Base-by-base conservation (phyloP, 306 rosid genomes). In the Rubus idaeus region DNA sequence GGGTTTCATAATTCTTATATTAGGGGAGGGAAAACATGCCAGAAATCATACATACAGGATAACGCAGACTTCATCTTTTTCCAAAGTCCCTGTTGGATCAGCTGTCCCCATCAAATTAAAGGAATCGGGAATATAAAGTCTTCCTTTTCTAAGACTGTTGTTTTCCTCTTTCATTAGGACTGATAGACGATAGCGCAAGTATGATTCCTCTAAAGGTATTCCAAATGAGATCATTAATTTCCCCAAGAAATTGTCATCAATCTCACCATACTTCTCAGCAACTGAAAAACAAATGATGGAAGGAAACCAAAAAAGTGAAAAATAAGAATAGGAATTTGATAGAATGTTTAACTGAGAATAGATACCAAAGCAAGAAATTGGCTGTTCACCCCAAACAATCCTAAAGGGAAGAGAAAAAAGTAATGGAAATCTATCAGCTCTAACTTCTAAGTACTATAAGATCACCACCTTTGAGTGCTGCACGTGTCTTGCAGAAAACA, bases 51-150 rank as follows among this genome's bases (percentile, higher is more conserved):
- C 68, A 62, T 62, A 93, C 96, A 85, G 94, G 58, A 93, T 87
- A 23, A 93, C 46, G 14, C 98, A 93, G 73, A 93, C 95, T 93
- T 93, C 80, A 81, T 73, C 80, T 21, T 64, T 70, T 70, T 83
- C 13, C 5, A 93, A 82, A 47, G 52, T 50, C 62, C 85, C 77
- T 2, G 95, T 91, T 52, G 96, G 98, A 82, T 91, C 96, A 57
- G 80, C 91, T 68, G 98, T 91, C 49, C 98, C 98, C 96, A 88
- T 91, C 56, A 89, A 57, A 74, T 89, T 87, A 83, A 78, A 93
- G 72, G 86, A 86, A 3, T 84, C 84, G 10, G 90, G 82, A 1
- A 87, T 77, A 50, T 75, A 75, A 58, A 85, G 80, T 79, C 16
- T 90, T 66, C 97, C 98, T 58, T 17, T 57, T 78, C 8, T 70